Conservation (phyloP, 345 rosid genomes). For the Arabidopsis suecica region DNA sequence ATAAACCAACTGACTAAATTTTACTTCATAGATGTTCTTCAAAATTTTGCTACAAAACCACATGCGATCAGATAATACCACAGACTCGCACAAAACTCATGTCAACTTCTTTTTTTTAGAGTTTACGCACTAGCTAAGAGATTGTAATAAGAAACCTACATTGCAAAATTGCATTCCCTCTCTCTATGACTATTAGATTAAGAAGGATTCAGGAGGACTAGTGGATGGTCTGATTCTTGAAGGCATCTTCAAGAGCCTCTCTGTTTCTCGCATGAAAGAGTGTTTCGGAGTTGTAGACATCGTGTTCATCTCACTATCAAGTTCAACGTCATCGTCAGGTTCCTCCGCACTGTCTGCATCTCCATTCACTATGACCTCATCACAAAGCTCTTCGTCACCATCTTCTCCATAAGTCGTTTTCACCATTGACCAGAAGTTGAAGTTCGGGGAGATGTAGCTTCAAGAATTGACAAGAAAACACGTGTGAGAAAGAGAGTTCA, state of each 20-base stretch:
- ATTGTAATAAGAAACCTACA: background rate
- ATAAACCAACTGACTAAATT: background rate
- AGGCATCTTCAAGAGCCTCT: conserved; percentile 61
- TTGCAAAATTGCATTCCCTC: conserved; percentile 11
- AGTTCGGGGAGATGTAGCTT: conserved; percentile 61
- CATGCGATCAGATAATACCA: background rate
- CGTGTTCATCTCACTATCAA: conserved; percentile 56
- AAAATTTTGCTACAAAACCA: background rate
- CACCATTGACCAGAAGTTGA: conserved; percentile 68
- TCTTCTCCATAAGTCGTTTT: conserved; percentile 51
- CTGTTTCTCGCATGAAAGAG: conserved; percentile 44
- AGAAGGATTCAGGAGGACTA: conserved; percentile 50
- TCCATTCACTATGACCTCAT: conserved; percentile 43
- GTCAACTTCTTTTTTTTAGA: background rate
- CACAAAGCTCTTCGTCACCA: conserved; percentile 51
- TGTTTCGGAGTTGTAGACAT: conserved; percentile 72
- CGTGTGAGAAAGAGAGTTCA: background rate
- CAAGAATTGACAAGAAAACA: conserved; percentile 21
- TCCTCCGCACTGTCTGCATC: conserved; percentile 51
- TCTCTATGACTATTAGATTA: background rate
- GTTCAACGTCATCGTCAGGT: conserved; percentile 45
- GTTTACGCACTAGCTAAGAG: background rate
- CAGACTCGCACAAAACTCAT: background rate
- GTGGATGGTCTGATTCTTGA: conserved; percentile 70
- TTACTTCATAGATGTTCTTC: background rate